Evolutionary conservation across 768 basidiomycete species (phyloP).

Genomic region (Leucogyrophana mollusca): DNA sequence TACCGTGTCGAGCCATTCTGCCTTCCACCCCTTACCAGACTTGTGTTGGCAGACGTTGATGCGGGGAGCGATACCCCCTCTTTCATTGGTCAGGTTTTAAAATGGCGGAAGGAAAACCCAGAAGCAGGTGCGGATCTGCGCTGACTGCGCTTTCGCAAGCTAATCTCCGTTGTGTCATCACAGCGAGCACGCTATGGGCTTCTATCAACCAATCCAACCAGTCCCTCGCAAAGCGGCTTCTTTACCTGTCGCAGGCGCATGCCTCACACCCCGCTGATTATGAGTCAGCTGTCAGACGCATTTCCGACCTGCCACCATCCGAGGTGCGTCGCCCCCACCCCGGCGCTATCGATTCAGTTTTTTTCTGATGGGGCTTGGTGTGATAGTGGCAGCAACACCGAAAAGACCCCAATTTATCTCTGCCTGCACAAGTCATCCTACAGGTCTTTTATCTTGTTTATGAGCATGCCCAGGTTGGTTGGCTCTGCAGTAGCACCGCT

Average conservation of each 20-base stretch:
- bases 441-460: constrained; percentile 56
- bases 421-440: neutral
- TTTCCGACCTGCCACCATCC: constrained; percentile 56
- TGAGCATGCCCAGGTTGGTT: constrained; percentile 53
- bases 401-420: neutral
- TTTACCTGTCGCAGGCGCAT: constrained; percentile 49
- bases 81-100: constrained; percentile 86
- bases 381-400: no score
- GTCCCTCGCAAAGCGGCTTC: constrained; percentile 51
- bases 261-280: constrained; percentile 50
- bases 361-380: no score
- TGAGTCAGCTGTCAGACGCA: constrained; percentile 55
- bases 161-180: constrained; percentile 4
- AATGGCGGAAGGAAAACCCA: constrained; percentile 75
- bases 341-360: no score
- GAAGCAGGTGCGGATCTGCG: constrained; percentile 43
- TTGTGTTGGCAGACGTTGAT: constrained; percentile 94
- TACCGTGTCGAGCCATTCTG: constrained; percentile 65
- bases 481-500: neutral
- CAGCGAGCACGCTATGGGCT: constrained; percentile 68
- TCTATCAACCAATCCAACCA: constrained; percentile 62
- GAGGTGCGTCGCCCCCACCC: constrained; percentile 51
- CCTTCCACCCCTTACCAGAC: constrained; percentile 78
- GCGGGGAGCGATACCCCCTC: constrained; percentile 96
- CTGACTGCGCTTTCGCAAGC: neutral